These are phyloP conservation scores for Neurospora crassa DNA, from an alignment of 2,329 filamentous ascomycete species.

Conservation along the genomic window DNA sequence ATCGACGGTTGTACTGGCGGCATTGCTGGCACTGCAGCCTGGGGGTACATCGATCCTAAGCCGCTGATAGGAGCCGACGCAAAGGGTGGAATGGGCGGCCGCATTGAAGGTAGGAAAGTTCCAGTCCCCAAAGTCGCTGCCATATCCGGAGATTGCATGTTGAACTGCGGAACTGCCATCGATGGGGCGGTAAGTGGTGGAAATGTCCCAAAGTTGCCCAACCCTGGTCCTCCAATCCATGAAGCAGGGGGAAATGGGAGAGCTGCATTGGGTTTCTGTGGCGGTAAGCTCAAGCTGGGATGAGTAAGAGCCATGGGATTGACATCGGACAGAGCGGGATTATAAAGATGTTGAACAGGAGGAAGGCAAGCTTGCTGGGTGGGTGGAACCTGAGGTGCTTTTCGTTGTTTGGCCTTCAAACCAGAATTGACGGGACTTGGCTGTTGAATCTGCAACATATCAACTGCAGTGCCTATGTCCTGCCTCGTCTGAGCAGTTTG, in stretches of 20 bases:
- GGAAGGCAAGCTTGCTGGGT: neutral
- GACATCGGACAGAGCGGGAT: constrained; percentile 4
- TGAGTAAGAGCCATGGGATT: constrained; percentile 7
- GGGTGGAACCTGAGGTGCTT: neutral
- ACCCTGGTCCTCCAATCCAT: neutral
- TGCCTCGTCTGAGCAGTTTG: neutral
- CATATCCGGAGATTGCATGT: neutral
- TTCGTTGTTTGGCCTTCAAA: neutral
- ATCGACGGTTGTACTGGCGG: neutral
- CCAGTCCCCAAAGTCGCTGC: neutral
- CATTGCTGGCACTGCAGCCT: neutral
- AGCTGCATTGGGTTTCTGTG: neutral
- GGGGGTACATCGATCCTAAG: neutral
- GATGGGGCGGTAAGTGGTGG: neutral
- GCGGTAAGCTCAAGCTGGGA: neutral
- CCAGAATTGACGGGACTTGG: neutral
- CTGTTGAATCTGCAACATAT: neutral
- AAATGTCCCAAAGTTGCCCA: neutral
- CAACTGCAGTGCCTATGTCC: neutral
- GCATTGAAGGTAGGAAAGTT: neutral
- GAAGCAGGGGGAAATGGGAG: neutral
- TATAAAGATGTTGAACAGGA: neutral
- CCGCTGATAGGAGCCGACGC: neutral
- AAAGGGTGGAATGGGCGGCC: neutral
- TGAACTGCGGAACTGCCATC: neutral